phyloP scores from a whole-genome alignment of 371 early-diverging fungal genomes.

The Mucor circinelloides region DNA sequence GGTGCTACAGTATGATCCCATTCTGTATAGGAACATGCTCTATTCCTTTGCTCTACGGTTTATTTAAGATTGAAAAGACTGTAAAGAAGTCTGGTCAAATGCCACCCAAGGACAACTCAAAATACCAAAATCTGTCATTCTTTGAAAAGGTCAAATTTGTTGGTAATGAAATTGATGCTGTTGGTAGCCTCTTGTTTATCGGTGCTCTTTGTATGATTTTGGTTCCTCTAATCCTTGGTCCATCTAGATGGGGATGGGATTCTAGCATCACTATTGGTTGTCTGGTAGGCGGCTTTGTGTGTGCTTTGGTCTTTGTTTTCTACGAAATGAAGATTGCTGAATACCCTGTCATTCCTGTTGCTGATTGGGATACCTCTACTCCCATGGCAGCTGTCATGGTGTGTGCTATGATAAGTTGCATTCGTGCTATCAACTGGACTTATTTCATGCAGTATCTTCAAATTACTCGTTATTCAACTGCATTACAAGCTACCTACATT shows the following conservation, averaged over 20 bases:
- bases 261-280: constrained; percentile 20
- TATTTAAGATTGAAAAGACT: constrained; percentile 19
- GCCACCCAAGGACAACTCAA: constrained; percentile 1
- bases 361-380: constrained; percentile 46
- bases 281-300: constrained; percentile 30
- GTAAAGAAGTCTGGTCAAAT: constrained; percentile 20
- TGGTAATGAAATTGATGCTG: constrained; percentile 42
- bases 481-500: constrained; percentile 30
- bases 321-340: constrained; percentile 48
- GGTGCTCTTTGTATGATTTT: constrained; percentile 43
- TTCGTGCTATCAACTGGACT: constrained; percentile 41
- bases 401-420: constrained; percentile 40
- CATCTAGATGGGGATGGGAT: constrained; percentile 44
- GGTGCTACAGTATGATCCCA: constrained; percentile 30
- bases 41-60: constrained; percentile 22
- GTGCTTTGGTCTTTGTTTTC: constrained; percentile 27
- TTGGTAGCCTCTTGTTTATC: constrained; percentile 47
- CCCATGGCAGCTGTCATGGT: constrained; percentile 48
- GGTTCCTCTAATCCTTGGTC: constrained; percentile 49
- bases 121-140: background rate
- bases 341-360: constrained; percentile 50
- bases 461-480: constrained; percentile 40
- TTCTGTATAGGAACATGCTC: constrained; percentile 22
- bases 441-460: constrained; percentile 48
- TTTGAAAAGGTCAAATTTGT: constrained; percentile 25